A percentile compares a stretch with the other conserved stretches of the same genome.
phyloP scores from a whole-genome alignment of 306 rosid species.

The Malus domestica region DNA sequence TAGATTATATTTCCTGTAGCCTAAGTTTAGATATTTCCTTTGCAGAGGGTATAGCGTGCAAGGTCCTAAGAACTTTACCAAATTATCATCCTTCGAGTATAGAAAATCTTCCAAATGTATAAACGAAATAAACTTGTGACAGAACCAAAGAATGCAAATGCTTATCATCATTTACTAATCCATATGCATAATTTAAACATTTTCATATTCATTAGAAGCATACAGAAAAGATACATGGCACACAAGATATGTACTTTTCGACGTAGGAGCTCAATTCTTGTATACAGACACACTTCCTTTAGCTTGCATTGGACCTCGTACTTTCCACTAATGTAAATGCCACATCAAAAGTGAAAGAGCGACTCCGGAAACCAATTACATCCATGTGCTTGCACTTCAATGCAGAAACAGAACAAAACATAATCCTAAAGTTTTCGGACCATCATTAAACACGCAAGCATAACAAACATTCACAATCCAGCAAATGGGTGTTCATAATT shows the following conservation, averaged over 20 bases:
- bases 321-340: too few species aligned
- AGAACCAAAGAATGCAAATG: neutral
- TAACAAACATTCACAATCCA: too few species aligned
- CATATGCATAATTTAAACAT: neutral
- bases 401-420: neutral
- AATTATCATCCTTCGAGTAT: neutral
- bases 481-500: too few species aligned
- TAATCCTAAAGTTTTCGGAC: too few species aligned
- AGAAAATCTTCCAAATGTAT: neutral
- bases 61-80: too few species aligned
- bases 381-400: neutral
- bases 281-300: neutral
- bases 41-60: neutral
- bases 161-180: neutral
- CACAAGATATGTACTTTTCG: neutral
- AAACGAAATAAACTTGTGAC: neutral
- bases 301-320: too few species aligned
- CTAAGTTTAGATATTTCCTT: neutral
- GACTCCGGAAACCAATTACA: neutral
- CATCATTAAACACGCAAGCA: too few species aligned
- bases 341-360: too few species aligned
- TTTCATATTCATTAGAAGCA: neutral
- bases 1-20: neutral
- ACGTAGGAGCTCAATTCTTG: neutral
- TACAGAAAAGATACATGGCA: neutral